A percentile compares a stretch with the other conserved stretches of the same genome.
Evolutionary conservation across 176 grass and related monocot species (phyloP).

Genomic region (Alopecurus myosuroides): DNA sequence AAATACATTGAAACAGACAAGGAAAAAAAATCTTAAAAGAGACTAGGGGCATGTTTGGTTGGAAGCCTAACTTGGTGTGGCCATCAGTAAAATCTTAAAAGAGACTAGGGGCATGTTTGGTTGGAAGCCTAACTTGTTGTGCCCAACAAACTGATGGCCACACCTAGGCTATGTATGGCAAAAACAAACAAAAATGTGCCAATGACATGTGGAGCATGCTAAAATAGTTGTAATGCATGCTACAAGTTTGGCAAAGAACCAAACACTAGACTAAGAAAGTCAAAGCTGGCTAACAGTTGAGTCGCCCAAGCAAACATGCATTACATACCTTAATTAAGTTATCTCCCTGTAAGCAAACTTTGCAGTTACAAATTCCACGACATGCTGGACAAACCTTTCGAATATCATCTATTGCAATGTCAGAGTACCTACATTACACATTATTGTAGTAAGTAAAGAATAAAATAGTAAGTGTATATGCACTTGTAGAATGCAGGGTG

Average conservation of each 20-base stretch:
- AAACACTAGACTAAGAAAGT: background rate
- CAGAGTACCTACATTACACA: constrained; percentile 65
- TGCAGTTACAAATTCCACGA: constrained; percentile 96
- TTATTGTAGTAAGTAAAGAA: constrained; percentile 12
- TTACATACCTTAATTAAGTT: constrained; percentile 78
- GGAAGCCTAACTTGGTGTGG: background rate
- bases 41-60: background rate
- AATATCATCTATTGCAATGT: constrained; percentile 70
- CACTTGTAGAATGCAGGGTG: background rate
- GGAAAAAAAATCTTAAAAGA: constrained; percentile 24
- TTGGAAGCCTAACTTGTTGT: background rate
- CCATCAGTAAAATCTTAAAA: too few species aligned
- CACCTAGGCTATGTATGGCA: background rate
- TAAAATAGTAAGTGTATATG: background rate
- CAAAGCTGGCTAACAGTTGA: background rate
- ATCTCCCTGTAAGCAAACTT: constrained; percentile 76
- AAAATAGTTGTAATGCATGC: background rate
- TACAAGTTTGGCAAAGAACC: background rate
- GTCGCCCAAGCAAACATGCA: background rate
- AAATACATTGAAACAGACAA: constrained; percentile 13
- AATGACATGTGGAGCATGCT: background rate
- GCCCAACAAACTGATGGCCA: background rate
- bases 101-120: background rate
- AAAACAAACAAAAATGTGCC: background rate
- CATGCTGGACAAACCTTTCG: constrained; percentile 86